Percentiles rank a stretch among this genome's conserved stretches.
These are phyloP conservation scores for Trypanosoma melophagium DNA, from an alignment of 208 protist genomes.

Conservation along the genomic window DNA sequence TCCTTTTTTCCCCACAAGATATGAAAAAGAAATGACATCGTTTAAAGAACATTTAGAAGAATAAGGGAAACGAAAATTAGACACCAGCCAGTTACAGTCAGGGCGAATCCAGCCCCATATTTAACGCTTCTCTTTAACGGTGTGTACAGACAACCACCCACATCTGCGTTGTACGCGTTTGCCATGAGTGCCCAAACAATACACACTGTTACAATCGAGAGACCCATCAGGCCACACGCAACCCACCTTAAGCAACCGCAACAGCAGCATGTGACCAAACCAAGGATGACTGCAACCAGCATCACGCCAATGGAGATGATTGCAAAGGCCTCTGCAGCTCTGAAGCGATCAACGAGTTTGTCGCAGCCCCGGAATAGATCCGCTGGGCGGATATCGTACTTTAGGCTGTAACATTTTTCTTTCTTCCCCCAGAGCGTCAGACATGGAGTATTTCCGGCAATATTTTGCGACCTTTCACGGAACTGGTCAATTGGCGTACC, in stretches of 20 bases:
- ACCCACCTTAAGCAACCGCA: conserved; percentile 35
- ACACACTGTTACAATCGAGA: conserved; percentile 16
- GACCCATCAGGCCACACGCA: conserved; percentile 37
- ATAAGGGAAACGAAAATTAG: conserved; percentile 40
- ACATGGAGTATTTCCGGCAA: conserved; percentile 37
- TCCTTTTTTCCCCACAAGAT: too few species aligned
- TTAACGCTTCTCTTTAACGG: conserved; percentile 24
- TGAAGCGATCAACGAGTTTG: conserved; percentile 34
- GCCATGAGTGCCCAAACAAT: conserved; percentile 43
- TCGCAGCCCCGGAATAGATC: conserved; percentile 34
- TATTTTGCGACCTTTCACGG: conserved; percentile 19
- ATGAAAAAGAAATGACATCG: too few species aligned
- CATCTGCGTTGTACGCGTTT: conserved; percentile 25
- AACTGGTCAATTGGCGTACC: conserved; percentile 55
- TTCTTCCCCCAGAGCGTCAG: conserved; percentile 55
- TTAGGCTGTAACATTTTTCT: conserved; percentile 31
- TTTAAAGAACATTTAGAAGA: conserved; percentile 23
- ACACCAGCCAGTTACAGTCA: conserved; percentile 33
- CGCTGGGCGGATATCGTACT: conserved; percentile 13
- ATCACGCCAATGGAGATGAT: conserved; percentile 37
- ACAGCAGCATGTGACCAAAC: conserved; percentile 41
- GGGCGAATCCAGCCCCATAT: conserved; percentile 48
- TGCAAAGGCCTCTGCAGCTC: conserved; percentile 37
- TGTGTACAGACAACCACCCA: conserved; percentile 23
- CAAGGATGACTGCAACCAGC: conserved; percentile 21